Evolutionary conservation across 2,329 filamentous ascomycete genomes (phyloP).

Genomic region (Ascochyta lentis): DNA sequence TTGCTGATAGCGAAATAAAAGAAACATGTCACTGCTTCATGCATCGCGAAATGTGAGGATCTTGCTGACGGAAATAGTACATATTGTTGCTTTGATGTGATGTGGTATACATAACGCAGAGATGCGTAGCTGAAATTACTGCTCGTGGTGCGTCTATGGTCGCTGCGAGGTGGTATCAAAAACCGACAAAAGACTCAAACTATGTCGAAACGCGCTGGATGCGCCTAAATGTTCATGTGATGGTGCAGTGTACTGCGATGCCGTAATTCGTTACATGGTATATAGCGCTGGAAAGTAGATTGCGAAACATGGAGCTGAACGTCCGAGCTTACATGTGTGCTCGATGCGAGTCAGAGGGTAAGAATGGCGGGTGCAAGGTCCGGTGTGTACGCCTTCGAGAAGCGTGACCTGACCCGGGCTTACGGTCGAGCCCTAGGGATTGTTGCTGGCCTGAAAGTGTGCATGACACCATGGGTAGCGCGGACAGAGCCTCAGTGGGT

Average conservation of each 20-base stretch:
- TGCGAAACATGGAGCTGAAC: slow-evolving; percentile 7
- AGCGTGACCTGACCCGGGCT: slow-evolving; percentile 10
- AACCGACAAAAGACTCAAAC: not conserved
- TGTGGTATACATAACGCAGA: slow-evolving; percentile 8
- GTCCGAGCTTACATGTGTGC: slow-evolving; percentile 3
- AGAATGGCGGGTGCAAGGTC: not conserved
- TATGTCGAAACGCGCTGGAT: not conserved
- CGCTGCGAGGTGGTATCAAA: slow-evolving; percentile 12
- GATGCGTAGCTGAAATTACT: not conserved
- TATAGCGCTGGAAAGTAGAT: slow-evolving; percentile 8
- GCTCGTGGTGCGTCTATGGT: not conserved
- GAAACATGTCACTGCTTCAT: slow-evolving; percentile 8
- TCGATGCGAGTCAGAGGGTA: not conserved
- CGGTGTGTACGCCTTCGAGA: slow-evolving; percentile 10
- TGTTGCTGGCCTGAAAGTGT: slow-evolving; percentile 1
- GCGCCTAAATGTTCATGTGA: not conserved
- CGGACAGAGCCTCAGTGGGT: slow-evolving; percentile 7
- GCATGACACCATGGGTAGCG: slow-evolving; percentile 6
- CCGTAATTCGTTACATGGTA: slow-evolving; percentile 14
- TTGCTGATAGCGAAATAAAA: slow-evolving; percentile 8
- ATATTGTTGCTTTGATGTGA: slow-evolving; percentile 1
- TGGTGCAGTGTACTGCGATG: slow-evolving; percentile 9
- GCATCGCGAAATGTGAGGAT: not conserved
- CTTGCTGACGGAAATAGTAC: not conserved
- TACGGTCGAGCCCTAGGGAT: slow-evolving; percentile 2